Evolutionary conservation across 1,139 yeast species (phyloP).

Genomic region (Meyerozyma elateridarum): DNA sequence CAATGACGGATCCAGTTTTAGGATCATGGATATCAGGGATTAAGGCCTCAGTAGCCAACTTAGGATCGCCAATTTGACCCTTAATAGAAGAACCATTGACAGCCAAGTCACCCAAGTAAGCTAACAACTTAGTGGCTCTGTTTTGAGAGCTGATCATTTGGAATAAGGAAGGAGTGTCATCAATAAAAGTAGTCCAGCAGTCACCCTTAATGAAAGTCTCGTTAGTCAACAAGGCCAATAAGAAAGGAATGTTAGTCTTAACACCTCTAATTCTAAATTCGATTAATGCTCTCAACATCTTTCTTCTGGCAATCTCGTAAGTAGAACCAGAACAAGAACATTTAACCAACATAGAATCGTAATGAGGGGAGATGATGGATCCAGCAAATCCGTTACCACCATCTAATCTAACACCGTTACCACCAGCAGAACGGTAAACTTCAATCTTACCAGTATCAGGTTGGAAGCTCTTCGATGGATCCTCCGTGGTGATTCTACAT

Average conservation of each 20-base stretch:
- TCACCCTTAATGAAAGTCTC: slow-evolving; percentile 83
- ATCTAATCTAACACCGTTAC: slow-evolving; percentile 97
- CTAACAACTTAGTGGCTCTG: slow-evolving; percentile 90
- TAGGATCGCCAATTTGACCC: slow-evolving; percentile 93
- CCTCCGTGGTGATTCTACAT: slow-evolving; percentile 99
- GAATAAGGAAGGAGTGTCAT: slow-evolving; percentile 94
- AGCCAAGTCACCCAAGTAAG: slow-evolving; percentile 84
- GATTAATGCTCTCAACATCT: slow-evolving; percentile 93
- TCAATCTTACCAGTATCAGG: slow-evolving; percentile 99
- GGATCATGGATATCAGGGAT: slow-evolving; percentile 69
- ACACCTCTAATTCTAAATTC: slow-evolving; percentile 99
- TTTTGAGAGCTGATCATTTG: slow-evolving; percentile 93
- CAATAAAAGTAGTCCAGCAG: slow-evolving; percentile 98
- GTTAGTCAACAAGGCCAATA: slow-evolving; percentile 87
- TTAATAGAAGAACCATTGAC: slow-evolving; percentile 94
- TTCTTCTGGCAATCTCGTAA: slow-evolving; percentile 93
- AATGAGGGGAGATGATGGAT: slow-evolving; percentile 93
- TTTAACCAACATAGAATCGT: slow-evolving; percentile 97
- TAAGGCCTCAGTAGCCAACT: slow-evolving; percentile 66
- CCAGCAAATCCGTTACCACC: slow-evolving; percentile 99
- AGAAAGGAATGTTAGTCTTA: slow-evolving; percentile 94
- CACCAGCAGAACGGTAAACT: slow-evolving; percentile 98
- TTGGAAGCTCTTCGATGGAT: slow-evolving; percentile 92
- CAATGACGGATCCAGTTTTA: slow-evolving; percentile 50
- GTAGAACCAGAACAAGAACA: slow-evolving; percentile 96